Conservation (phyloP, 2,329 filamentous ascomycete genomes). For the Metarhizium humberi region DNA sequence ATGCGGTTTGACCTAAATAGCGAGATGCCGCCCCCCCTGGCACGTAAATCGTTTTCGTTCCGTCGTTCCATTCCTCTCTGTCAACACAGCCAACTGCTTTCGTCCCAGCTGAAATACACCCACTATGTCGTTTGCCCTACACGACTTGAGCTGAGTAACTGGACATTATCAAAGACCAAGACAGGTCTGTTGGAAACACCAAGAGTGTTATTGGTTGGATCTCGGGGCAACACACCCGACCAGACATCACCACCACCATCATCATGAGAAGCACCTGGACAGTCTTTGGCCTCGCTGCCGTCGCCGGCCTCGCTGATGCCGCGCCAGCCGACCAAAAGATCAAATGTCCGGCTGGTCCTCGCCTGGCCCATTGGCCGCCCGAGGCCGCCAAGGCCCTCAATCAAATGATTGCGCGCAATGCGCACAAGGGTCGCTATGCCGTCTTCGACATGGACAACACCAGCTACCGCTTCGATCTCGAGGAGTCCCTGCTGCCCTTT, state of each 20-base stretch:
- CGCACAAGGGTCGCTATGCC: constrained; percentile 27
- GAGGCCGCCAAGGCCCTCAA: constrained; percentile 24
- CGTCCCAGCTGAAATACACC: too few species aligned
- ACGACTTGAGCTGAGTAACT: constrained; percentile 1
- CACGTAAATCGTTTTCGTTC: too few species aligned
- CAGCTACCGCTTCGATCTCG: constrained; percentile 30
- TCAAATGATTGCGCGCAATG: constrained; percentile 28
- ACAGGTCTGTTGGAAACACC: too few species aligned
- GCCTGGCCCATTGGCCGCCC: constrained; percentile 24
- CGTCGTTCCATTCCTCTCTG: too few species aligned
- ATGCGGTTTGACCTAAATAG: too few species aligned
- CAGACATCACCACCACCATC: background rate
- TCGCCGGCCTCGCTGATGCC: background rate
- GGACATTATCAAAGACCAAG: too few species aligned
- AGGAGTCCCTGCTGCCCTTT: constrained; percentile 33
- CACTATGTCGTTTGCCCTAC: too few species aligned
- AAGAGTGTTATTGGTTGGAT: background rate
- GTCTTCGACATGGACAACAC: constrained; percentile 39
- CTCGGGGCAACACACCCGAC: background rate
- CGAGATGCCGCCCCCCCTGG: too few species aligned
- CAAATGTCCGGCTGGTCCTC: background rate
- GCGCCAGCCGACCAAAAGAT: background rate
- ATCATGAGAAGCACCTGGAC: background rate
- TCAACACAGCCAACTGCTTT: too few species aligned
- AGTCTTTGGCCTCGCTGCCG: background rate